Conservation (phyloP, 495 filamentous ascomycete genomes). For the Daldinia bambusicola region DNA sequence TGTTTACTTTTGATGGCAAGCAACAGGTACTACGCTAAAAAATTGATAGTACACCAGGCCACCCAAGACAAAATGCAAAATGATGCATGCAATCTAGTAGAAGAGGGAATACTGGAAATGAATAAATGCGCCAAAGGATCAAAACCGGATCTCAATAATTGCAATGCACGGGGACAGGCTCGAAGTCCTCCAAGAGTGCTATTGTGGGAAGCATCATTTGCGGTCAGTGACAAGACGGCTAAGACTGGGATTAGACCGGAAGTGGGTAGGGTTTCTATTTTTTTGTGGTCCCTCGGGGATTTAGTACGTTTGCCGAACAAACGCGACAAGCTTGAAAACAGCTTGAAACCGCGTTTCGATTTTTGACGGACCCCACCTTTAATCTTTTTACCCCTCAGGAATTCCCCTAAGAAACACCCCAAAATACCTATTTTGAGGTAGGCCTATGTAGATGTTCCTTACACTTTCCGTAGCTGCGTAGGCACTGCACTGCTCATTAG, state of each 20-base stretch:
- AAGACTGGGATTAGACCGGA: slow-evolving; percentile 32
- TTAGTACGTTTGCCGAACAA: slow-evolving; percentile 29
- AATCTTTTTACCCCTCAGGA: too few relatives aligned
- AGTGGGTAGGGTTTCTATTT: slow-evolving; percentile 39
- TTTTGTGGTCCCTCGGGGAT: slow-evolving; percentile 31
- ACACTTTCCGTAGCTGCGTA: too few relatives aligned
- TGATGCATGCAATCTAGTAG: slow-evolving; percentile 21
- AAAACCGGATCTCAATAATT: slow-evolving; percentile 20
- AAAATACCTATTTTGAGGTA: too few relatives aligned
- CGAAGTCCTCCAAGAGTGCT: slow-evolving; percentile 33
- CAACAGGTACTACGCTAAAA: slow-evolving; percentile 7
- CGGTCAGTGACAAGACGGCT: slow-evolving; percentile 36
- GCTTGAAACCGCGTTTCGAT: slow-evolving; percentile 37
- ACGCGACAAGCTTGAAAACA: slow-evolving; percentile 10
- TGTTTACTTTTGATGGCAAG: slow-evolving; percentile 38
- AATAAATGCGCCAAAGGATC: slow-evolving; percentile 27
- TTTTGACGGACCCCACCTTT: slow-evolving; percentile 18
- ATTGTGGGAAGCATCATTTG: slow-evolving; percentile 33
- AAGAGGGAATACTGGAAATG: slow-evolving; percentile 10
- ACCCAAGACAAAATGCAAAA: neutral
- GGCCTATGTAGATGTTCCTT: neutral
- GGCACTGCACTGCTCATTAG: too few relatives aligned
- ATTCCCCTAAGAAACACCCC: neutral
- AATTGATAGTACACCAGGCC: slow-evolving; percentile 19
- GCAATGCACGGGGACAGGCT: slow-evolving; percentile 13